Conservation (phyloP, 192 early-diverging fungal genomes). For the Irineochytrium annulatum region DNA sequence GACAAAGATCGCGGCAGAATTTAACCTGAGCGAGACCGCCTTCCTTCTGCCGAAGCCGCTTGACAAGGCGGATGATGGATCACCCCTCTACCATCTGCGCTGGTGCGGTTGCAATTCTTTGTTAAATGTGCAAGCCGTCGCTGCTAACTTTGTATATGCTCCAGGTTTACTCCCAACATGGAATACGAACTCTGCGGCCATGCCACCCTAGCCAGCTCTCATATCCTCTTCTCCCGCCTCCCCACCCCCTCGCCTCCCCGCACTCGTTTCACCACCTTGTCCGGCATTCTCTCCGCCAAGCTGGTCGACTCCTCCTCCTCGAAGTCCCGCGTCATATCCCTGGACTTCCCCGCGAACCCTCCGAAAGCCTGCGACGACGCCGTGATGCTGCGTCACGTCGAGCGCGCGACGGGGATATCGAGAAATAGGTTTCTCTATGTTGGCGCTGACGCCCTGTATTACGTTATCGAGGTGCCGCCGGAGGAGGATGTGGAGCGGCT, state of each 20-base stretch:
- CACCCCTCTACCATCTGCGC: not conserved
- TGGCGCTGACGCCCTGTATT: not conserved
- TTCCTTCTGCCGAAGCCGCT: constrained; percentile 25
- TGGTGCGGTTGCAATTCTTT: not conserved
- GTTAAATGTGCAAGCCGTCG: no score
- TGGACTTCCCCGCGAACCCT: not conserved
- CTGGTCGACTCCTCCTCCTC: not conserved
- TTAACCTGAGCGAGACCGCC: constrained; percentile 44
- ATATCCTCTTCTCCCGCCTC: constrained; percentile 18
- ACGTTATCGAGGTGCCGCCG: not conserved
- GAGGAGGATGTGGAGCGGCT: not conserved
- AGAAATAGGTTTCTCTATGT: not conserved
- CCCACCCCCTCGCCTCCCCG: not conserved
- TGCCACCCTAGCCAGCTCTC: constrained; percentile 38
- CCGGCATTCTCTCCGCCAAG: not conserved
- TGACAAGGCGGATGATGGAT: constrained; percentile 23
- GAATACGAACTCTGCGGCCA: constrained; percentile 43
- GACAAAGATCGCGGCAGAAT: constrained; percentile 27
- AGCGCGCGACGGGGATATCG: not conserved
- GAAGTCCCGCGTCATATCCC: not conserved
- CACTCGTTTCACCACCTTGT: not conserved
- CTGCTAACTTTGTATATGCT: not conserved
- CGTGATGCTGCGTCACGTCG: not conserved
- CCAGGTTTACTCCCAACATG: constrained; percentile 27
- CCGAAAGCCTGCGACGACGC: not conserved